Conservation (phyloP, 257 asterid genomes). For the Cinchona pubescens region DNA sequence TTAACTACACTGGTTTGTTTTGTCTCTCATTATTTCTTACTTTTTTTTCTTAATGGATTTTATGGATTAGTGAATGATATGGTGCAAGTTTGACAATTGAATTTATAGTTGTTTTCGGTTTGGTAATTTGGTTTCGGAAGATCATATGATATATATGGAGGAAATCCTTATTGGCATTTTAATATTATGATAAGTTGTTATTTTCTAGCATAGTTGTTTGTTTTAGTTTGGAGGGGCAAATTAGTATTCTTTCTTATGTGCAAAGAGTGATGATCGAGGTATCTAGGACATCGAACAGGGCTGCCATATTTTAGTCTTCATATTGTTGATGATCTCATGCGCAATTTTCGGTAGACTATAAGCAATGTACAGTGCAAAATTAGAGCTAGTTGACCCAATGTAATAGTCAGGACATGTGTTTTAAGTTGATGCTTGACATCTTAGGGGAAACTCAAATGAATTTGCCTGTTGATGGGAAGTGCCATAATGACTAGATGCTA, state of each 20-base stretch:
- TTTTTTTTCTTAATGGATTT: background rate
- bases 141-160: background rate
- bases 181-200: background rate
- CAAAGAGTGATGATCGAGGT: background rate
- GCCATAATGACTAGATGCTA: background rate
- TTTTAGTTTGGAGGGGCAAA: background rate
- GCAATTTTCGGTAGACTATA: background rate
- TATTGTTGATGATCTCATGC: background rate
- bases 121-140: background rate
- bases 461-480: background rate
- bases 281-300: background rate
- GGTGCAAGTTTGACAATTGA: background rate
- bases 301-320: too few relatives aligned
- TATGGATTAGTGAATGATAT: too few relatives aligned
- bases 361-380: background rate
- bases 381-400: background rate
- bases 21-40: background rate
- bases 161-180: background rate
- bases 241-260: background rate
- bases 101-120: background rate
- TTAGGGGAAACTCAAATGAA: background rate
- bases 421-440: background rate
- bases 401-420: too few relatives aligned
- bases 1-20: conserved; percentile 80
- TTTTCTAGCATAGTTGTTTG: background rate